Evolutionary conservation across 2,329 filamentous ascomycete genomes (phyloP).

Genomic region (Zymoseptoria passerinii): DNA sequence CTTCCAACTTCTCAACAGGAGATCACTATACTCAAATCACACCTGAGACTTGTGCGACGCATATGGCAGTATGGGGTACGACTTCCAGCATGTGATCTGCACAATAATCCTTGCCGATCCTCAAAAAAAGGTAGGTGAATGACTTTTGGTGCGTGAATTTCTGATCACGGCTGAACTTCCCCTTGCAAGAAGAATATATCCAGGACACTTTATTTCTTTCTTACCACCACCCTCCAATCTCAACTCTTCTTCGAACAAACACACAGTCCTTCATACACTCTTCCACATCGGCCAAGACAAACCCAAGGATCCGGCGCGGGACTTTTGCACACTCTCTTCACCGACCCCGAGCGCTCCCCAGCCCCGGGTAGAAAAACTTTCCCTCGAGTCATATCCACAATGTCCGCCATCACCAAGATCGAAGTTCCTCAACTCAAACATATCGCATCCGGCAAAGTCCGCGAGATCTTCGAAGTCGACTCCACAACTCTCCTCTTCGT

Average conservation of each 20-base stretch:
- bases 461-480: constrained; percentile 70
- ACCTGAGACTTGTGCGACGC: no score
- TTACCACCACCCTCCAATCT: neutral
- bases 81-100: no score
- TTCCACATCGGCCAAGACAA: neutral
- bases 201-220: no score
- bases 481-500: constrained; percentile 68
- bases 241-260: neutral
- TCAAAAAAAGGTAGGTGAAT: neutral
- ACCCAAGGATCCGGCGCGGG: no score
- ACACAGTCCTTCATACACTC: neutral
- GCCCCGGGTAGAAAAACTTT: no score
- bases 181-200: no score
- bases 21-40: no score
- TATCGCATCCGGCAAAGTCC: constrained; percentile 63
- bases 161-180: neutral
- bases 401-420: constrained; percentile 13
- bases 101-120: no score
- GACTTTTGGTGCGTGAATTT: neutral
- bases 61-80: no score
- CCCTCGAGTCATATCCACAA: neutral
- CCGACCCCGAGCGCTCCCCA: no score
- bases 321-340: no score
- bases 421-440: constrained; percentile 32
- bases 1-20: no score